Conservation (phyloP, 495 filamentous ascomycete species). For the Mytilinidion resinicola region DNA sequence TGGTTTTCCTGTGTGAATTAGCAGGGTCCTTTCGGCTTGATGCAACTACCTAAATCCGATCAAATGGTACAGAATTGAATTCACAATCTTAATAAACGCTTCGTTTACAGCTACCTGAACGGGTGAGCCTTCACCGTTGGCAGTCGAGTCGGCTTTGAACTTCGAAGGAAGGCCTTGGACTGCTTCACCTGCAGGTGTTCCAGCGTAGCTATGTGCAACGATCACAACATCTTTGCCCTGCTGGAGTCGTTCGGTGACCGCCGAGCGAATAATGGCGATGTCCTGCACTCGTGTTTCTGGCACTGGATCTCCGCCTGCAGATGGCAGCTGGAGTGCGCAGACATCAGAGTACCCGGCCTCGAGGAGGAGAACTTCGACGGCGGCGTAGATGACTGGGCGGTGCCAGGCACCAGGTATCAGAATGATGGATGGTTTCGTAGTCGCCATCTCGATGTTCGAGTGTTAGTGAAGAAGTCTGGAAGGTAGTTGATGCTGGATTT, state of each 20-base stretch:
- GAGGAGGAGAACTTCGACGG: conserved; percentile 4
- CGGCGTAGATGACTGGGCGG: background rate
- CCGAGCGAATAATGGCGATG: conserved; percentile 5
- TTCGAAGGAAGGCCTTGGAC: conserved; percentile 6
- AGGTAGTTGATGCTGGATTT: background rate
- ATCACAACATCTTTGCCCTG: conserved; percentile 14
- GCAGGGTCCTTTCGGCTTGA: too few relatives aligned
- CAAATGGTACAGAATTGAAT: background rate
- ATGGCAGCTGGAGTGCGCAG: conserved; percentile 1
- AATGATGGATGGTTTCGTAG: conserved; percentile 3
- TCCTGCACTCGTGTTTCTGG: background rate
- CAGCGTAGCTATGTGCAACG: conserved; percentile 17
- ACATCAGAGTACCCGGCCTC: background rate
- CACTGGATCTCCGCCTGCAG: background rate
- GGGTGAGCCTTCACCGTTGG: background rate
- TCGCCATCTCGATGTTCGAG: background rate
- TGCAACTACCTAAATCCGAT: too few relatives aligned
- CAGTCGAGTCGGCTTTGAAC: background rate
- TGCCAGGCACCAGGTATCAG: conserved; percentile 17
- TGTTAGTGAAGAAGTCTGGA: background rate
- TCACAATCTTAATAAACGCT: conserved; percentile 6
- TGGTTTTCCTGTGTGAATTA: background rate
- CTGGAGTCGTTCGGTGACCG: background rate
- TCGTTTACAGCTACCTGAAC: conserved; percentile 7
- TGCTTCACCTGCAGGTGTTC: conserved; percentile 16